These are phyloP conservation scores for Metschnikowia drakensbergensis DNA, from an alignment of 805 yeast genomes.

Conservation along the genomic window DNA sequence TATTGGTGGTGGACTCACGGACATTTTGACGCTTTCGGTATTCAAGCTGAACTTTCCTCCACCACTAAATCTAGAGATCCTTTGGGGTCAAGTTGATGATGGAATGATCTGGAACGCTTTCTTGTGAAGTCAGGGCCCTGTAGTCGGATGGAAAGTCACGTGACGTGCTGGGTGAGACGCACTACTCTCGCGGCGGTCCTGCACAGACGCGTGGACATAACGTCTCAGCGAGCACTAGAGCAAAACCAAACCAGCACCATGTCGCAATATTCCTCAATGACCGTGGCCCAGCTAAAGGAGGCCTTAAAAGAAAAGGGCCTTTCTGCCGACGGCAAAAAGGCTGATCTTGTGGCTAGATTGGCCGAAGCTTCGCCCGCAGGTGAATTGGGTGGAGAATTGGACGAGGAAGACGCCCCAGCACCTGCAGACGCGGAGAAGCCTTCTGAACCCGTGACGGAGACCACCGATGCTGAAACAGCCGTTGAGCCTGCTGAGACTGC, in stretches of 20 bases:
- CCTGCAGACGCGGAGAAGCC: neutral
- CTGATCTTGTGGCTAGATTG: conserved; percentile 66
- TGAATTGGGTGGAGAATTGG: conserved; percentile 5
- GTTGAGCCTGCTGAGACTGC: too few relatives aligned
- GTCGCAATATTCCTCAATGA: conserved; percentile 58
- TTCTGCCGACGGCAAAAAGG: conserved; percentile 72
- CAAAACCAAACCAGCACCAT: conserved; percentile 22
- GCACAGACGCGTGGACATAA: neutral
- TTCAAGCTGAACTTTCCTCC: too few relatives aligned
- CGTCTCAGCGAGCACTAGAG: neutral
- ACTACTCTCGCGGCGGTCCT: neutral
- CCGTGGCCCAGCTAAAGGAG: conserved; percentile 84
- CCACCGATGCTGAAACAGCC: conserved; percentile 13
- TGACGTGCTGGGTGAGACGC: neutral
- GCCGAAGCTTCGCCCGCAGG: conserved; percentile 48
- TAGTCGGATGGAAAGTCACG: neutral
- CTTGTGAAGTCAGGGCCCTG: too few relatives aligned
- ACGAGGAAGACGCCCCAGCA: neutral
- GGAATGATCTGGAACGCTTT: neutral
- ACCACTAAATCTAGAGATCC: too few relatives aligned
- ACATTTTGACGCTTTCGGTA: neutral
- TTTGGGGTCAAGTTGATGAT: neutral
- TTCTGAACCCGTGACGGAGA: conserved; percentile 5
- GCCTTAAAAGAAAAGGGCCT: conserved; percentile 63
- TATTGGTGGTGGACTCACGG: conserved; percentile 12